Conservation (phyloP, 2,329 filamentous ascomycete genomes). For the Apiospora marii region DNA sequence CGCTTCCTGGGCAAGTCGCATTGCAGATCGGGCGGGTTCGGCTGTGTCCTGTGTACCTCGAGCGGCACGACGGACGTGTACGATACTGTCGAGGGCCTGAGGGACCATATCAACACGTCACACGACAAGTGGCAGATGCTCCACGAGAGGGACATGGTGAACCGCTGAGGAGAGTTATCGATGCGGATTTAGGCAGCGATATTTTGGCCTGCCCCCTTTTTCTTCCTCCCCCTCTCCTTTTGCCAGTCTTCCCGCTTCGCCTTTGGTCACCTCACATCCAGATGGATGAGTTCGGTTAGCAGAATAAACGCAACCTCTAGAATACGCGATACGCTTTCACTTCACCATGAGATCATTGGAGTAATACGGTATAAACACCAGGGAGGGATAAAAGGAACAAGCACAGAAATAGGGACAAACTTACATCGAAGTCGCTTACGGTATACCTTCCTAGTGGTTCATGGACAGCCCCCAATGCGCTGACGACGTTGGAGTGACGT, state of each 20-base stretch:
- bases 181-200: not conserved
- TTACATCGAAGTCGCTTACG: too few relatives aligned
- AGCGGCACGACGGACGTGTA: constrained; percentile 46
- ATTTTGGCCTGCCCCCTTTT: not conserved
- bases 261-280: too few relatives aligned
- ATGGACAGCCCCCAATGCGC: too few relatives aligned
- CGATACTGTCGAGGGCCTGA: constrained; percentile 40
- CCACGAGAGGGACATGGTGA: constrained; percentile 46
- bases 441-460: too few relatives aligned
- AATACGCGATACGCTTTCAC: too few relatives aligned
- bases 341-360: too few relatives aligned
- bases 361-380: too few relatives aligned
- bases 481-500: too few relatives aligned
- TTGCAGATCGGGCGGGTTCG: constrained; percentile 43
- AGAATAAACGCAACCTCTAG: not conserved
- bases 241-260: too few relatives aligned
- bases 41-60: constrained; percentile 50
- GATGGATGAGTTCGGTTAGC: not conserved
- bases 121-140: constrained; percentile 54
- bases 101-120: constrained; percentile 45
- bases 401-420: too few relatives aligned
- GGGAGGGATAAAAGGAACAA: too few relatives aligned
- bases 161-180: constrained; percentile 22
- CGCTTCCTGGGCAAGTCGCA: constrained; percentile 52
- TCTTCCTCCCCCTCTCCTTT: too few relatives aligned